phyloP scores from a whole-genome alignment of 1,284 basidiomycete genomes.

The Chalciporus sp. region DNA sequence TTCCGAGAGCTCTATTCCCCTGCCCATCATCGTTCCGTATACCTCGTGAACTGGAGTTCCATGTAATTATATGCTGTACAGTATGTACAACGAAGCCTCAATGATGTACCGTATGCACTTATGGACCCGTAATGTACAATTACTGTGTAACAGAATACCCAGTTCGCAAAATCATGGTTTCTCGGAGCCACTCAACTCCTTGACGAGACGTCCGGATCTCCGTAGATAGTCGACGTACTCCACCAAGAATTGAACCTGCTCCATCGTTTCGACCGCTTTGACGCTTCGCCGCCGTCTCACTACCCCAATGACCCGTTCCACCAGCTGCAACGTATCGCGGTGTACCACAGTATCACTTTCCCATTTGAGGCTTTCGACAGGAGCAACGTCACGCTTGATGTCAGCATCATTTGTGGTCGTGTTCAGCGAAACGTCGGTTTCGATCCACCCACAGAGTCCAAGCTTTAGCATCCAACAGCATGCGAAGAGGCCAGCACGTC shows the following conservation, averaged over 20 bases:
- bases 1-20: constrained; percentile 9
- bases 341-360: constrained; percentile 32
- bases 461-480: constrained; percentile 94
- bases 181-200: neutral
- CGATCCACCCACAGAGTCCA: constrained; percentile 78
- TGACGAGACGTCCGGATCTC: constrained; percentile 9
- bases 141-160: neutral
- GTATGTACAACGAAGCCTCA: neutral
- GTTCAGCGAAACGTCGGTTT: constrained; percentile 23
- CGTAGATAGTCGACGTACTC: constrained; percentile 77
- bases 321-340: constrained; percentile 59
- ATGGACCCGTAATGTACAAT: constrained; percentile 7
- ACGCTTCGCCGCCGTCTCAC: constrained; percentile 76
- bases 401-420: constrained; percentile 2
- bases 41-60: neutral
- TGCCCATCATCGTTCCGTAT: constrained; percentile 16
- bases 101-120: constrained; percentile 1
- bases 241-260: constrained; percentile 86
- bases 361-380: constrained; percentile 11
- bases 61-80: constrained; percentile 6
- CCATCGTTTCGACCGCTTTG: constrained; percentile 89
- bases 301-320: constrained; percentile 74
- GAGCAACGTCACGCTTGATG: constrained; percentile 7
- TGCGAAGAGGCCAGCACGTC: constrained; percentile 90
- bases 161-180: neutral